A percentile compares a stretch with the other conserved stretches of the same genome.
Evolutionary conservation across 2,329 filamentous ascomycete genomes (phyloP).

Genomic region (Diaporthe australafricana): DNA sequence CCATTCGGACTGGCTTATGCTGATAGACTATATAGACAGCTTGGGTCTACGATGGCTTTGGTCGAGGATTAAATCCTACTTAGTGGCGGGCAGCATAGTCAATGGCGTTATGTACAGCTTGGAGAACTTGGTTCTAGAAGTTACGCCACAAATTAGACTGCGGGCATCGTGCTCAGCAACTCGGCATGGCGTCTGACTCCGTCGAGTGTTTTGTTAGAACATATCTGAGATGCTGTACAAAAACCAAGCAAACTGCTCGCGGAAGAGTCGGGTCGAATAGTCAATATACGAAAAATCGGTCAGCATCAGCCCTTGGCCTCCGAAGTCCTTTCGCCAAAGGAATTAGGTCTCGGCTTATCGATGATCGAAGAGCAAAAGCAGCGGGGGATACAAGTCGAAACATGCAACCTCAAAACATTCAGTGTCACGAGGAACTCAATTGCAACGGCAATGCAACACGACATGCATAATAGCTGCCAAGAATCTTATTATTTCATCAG

Average conservation of each 20-base stretch:
- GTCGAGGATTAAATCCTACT: slow-evolving; percentile 6
- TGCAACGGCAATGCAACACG: background rate
- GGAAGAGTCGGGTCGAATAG: background rate
- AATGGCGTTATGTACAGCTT: background rate
- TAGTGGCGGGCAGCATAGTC: background rate
- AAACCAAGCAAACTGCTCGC: background rate
- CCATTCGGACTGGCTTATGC: slow-evolving; percentile 62
- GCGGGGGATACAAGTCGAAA: background rate
- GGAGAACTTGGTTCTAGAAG: background rate
- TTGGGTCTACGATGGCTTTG: slow-evolving; percentile 51
- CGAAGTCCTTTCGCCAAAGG: too few species aligned
- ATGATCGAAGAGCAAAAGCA: background rate
- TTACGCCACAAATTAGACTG: too few species aligned
- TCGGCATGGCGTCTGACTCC: background rate
- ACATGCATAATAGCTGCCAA: background rate
- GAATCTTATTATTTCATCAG: background rate
- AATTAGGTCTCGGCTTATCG: background rate
- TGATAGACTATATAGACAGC: slow-evolving; percentile 59
- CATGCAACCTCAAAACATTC: background rate
- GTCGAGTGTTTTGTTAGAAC: background rate
- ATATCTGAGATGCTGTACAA: background rate
- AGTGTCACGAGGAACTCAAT: slow-evolving; percentile 9
- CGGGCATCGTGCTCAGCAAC: background rate
- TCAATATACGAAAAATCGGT: background rate
- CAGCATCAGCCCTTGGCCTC: background rate